These are phyloP conservation scores for Dioscorea alata DNA, from an alignment of 106 monocot genomes.

Conservation along the genomic window DNA sequence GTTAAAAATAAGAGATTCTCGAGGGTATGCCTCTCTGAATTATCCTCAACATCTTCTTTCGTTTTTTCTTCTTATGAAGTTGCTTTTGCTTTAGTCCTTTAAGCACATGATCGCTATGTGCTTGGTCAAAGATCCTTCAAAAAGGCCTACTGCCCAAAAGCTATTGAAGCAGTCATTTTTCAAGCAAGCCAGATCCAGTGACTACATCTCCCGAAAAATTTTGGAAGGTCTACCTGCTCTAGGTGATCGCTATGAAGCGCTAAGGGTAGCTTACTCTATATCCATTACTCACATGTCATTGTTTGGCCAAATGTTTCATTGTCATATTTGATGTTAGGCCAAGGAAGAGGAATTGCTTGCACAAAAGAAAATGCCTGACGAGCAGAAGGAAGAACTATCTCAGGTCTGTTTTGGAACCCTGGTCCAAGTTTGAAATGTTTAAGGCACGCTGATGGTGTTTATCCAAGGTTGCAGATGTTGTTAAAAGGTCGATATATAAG, in stretches of 20 bases:
- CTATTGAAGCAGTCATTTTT: constrained; percentile 62
- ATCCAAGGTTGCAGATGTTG: not conserved
- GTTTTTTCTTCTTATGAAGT: constrained; percentile 3
- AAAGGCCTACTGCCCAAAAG: constrained; percentile 45
- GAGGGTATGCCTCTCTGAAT: constrained; percentile 28
- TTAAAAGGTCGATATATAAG: not conserved
- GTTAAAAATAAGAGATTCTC: constrained; percentile 72
- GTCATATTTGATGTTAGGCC: constrained; percentile 23
- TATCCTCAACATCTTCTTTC: not conserved
- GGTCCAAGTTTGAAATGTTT: not conserved
- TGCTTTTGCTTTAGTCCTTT: constrained; percentile 38
- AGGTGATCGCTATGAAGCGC: constrained; percentile 39
- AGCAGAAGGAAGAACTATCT: constrained; percentile 54
- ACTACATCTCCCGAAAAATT: constrained; percentile 33
- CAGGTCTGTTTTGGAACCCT: not conserved
- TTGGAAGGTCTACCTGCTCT: constrained; percentile 50
- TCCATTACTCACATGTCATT: not conserved
- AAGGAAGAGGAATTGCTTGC: constrained; percentile 81
- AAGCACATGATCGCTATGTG: constrained; percentile 68
- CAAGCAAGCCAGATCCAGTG: constrained; percentile 53
- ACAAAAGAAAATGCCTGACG: constrained; percentile 74
- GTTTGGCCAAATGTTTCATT: not conserved
- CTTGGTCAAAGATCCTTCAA: constrained; percentile 66
- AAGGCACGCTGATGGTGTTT: not conserved
- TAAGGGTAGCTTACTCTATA: constrained; percentile 30